Percentiles rank a stretch among this genome's conserved stretches.
Conservation (phyloP, 1,284 basidiomycete genomes). For the Malassezia caprae region DNA sequence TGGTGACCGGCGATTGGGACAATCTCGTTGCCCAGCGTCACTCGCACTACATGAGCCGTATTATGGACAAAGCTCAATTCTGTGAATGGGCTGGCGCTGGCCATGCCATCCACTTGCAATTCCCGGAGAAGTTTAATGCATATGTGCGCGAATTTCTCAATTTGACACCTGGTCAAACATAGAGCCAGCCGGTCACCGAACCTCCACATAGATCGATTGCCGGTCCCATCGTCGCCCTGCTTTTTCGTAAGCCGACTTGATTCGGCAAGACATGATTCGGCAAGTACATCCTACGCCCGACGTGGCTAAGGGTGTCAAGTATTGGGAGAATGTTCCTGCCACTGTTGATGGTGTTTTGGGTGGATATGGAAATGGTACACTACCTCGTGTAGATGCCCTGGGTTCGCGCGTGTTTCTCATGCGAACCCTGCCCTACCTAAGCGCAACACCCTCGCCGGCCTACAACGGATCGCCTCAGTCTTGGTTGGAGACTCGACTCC, state of each 20-base stretch:
- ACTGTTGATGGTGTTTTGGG: slow-evolving; percentile 45
- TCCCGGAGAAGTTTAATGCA: slow-evolving; percentile 23
- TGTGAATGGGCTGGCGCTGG: slow-evolving; percentile 60
- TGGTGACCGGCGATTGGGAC: slow-evolving; percentile 66
- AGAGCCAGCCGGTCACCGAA: too few species aligned
- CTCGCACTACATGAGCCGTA: slow-evolving; percentile 56
- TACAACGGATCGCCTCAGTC: slow-evolving; percentile 22
- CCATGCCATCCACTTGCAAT: slow-evolving; percentile 60
- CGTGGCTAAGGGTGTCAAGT: slow-evolving; percentile 39
- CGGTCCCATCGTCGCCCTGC: neutral
- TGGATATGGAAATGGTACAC: slow-evolving; percentile 37
- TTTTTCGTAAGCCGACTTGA: neutral
- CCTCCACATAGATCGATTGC: neutral
- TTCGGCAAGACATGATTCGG: slow-evolving; percentile 1
- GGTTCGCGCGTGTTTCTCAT: slow-evolving; percentile 44
- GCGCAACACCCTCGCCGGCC: slow-evolving; percentile 31
- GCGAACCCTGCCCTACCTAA: slow-evolving; percentile 33
- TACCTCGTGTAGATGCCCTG: slow-evolving; percentile 43
- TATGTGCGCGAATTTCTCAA: slow-evolving; percentile 15
- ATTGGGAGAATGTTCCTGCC: slow-evolving; percentile 43
- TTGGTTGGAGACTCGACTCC: slow-evolving; percentile 29
- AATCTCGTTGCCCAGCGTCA: slow-evolving; percentile 58
- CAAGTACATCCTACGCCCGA: slow-evolving; percentile 38
- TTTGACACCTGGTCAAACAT: neutral
- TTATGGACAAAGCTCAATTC: slow-evolving; percentile 63